Evolutionary conservation across 306 rosid genomes (phyloP), one percentile per base, ranked within the genome.

Genomic region (Canavalia gladiata): DNA sequence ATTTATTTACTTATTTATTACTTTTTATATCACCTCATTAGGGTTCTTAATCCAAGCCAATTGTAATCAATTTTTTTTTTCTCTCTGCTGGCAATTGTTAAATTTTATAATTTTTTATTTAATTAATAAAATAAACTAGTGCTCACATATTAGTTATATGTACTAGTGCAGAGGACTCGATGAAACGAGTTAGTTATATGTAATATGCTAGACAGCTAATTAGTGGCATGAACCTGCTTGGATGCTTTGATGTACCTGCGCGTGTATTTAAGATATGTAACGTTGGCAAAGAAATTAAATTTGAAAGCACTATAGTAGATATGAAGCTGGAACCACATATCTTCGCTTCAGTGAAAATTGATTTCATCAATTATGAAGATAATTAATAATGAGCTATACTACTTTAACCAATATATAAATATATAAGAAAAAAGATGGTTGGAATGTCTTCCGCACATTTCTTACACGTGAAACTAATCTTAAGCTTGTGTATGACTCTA

Each of bases 241-340:
- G 64, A 58, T 58, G n/a, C n/a, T n/a, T n/a, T n/a, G n/a, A n/a
- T n/a, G n/a, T n/a, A n/a, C n/a, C 2, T 1, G 51, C 3, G 74
- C 33, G 43, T 49, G 47, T 47, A 70, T 49, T 18, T 43, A 30
- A 49, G 60, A 70, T 70, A 49, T 70, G 46, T 6, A 70, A 11
- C 31, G 59, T 31, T 49, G 59, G 6, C 49, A 69, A 49, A 6
- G 30, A 33, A 31, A 70, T 70, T 70, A 31, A 69, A 50, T 49
- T 70, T 70, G 45, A 47, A 47, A 67, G 58, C 28, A 69, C 29
- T 29, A 49, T 49, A 49, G 75, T 70, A 70, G 75, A 31, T 70
- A 70, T 7, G 3, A 12, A 47, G 45, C 45, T 70, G 12, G 59
- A 29, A 68, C 28, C 13, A 70, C 13, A 70, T 68, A 49, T 70